Percentiles rank a stretch among this genome's conserved stretches.
Evolutionary conservation across 768 basidiomycete species (phyloP).

Genomic region (Phaeotremella skinneri): DNA sequence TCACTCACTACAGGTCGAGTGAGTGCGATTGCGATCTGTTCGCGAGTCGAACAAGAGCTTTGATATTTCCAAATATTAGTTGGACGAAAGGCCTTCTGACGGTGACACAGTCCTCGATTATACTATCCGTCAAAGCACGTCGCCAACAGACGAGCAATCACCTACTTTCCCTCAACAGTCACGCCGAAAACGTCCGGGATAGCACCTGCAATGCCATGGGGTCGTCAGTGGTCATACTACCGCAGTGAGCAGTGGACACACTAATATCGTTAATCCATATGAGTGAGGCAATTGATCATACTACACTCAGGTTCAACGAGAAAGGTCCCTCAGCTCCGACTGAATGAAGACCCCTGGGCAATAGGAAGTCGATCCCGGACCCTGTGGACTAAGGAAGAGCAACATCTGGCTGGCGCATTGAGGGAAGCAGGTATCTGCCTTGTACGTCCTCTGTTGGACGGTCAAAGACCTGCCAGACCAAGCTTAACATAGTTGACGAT

Average conservation of each 20-base stretch:
- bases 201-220: slow-evolving; percentile 25
- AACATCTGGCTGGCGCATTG: slow-evolving; percentile 11
- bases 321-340: background rate
- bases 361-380: slow-evolving; percentile 6
- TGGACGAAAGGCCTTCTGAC: background rate
- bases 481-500: background rate
- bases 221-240: slow-evolving; percentile 21
- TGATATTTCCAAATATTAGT: background rate
- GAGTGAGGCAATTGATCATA: background rate
- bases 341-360: slow-evolving; percentile 11
- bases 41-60: slow-evolving; percentile 3
- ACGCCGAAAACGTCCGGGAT: background rate
- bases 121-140: slow-evolving; percentile 11
- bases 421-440: slow-evolving; percentile 15
- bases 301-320: slow-evolving; percentile 6
- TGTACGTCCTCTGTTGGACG: slow-evolving; percentile 5
- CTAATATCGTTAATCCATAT: slow-evolving; percentile 10
- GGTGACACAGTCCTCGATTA: background rate
- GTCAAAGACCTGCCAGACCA: too few species aligned
- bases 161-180: slow-evolving; percentile 17
- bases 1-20: background rate
- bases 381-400: slow-evolving; percentile 18
- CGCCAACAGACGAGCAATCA: slow-evolving; percentile 4
- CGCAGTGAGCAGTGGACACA: background rate
- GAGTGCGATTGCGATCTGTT: too few species aligned